Base-by-base conservation (phyloP, 495 filamentous ascomycete species). In the Neurospora discreta region DNA sequence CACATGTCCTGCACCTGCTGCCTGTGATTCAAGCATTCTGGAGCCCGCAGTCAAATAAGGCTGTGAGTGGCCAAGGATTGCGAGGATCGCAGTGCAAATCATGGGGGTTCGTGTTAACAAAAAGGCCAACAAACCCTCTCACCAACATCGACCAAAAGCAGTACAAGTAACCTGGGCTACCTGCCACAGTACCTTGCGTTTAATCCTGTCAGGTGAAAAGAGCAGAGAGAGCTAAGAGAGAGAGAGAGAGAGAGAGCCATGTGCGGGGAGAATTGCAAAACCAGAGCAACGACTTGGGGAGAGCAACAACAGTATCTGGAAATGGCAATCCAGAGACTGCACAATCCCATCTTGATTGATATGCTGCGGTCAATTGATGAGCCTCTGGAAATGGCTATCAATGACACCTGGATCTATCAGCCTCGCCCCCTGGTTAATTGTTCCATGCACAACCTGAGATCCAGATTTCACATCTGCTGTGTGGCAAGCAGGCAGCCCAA, bases 371-470 rank as follows among this genome's bases (percentile, higher is more conserved):
- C 20, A 39, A 44, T 69, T 71, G 73, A 46, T 30, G 26, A 75
- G 73, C 70, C 74, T 74, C 68, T 77, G 75, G 71, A 69, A 72
- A 72, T 77, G 74, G 74, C 75, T 65, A 33, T 73, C 74, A 75
- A 73, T 77, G 75, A 73, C 68, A 72, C 75, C 71, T 23, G 69
- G 36, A 46, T 70, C 43, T 41, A 70, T n/a, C 73, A 39, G 72
- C 69, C 73, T 60, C 20, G 68, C 46, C 44, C 33, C 72, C 69
- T 76, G 78, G 76, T 79, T 75, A 78, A 77, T 75, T 78, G 68
- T 72, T 60, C 74, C 70, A 72, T 72, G 68, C 72, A 67, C 69
- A 71, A 72, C 43, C 68, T 76, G 69, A 68, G 70, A 73, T 70
- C 73, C 72, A 71, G 43, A 67, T 73, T 67, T 68, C 52, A 65